Conservation (phyloP, 495 filamentous ascomycete species). For the Podospora conica region DNA sequence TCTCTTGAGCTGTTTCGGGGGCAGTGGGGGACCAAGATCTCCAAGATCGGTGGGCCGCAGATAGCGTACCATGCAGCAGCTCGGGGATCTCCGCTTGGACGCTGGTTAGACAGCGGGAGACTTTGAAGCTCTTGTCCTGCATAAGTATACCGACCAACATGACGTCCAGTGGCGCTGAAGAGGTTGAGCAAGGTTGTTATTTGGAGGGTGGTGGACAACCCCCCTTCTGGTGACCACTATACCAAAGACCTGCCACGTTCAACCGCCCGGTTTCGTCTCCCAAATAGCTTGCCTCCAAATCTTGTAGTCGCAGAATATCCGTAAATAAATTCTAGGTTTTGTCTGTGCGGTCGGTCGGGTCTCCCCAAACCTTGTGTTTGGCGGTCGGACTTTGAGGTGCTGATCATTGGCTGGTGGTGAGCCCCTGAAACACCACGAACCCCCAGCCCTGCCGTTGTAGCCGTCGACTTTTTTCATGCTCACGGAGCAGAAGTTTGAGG, state of each 20-base stretch:
- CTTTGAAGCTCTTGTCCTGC: not conserved
- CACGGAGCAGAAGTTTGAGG: not conserved
- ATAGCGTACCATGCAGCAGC: not conserved
- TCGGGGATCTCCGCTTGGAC: not conserved
- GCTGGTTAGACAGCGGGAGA: not conserved
- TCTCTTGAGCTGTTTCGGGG: constrained; percentile 1
- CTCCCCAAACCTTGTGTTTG: not conserved
- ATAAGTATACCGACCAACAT: not conserved
- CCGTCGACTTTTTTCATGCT: not conserved
- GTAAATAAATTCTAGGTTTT: constrained; percentile 1
- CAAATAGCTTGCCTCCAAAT: not conserved
- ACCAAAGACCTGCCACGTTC: not conserved
- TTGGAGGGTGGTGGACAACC: not conserved
- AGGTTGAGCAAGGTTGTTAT: not conserved
- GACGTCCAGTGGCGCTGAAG: not conserved
- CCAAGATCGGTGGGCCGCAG: not conserved
- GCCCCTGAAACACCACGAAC: constrained; percentile 5
- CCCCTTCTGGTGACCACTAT: not conserved
- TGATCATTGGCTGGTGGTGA: not conserved
- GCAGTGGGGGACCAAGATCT: not conserved
- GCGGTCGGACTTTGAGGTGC: not conserved
- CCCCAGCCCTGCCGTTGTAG: not conserved
- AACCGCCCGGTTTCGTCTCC: not conserved
- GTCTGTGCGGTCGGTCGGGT: constrained; percentile 3
- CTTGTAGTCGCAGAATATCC: not conserved